Evolutionary conservation across 768 basidiomycete species (phyloP).

Genomic region (Rhodotorula diobovata): DNA sequence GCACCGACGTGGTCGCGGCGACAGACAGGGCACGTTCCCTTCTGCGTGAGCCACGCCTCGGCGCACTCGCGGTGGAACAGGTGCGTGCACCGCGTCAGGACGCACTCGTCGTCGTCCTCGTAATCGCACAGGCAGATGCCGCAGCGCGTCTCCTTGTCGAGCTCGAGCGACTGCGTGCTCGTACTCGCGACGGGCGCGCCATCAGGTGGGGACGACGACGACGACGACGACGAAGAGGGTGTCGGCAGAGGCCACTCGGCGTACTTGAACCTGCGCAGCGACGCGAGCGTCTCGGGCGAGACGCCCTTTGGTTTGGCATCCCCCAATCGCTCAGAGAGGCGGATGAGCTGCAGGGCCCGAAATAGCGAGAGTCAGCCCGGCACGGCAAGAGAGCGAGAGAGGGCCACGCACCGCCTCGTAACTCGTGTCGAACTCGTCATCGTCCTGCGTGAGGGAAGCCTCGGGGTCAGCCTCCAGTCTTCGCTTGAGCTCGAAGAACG

Average conservation of each 20-base stretch:
- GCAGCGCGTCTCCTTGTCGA: conserved; percentile 34
- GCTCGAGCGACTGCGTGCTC: conserved; percentile 2
- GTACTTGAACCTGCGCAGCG: conserved; percentile 28
- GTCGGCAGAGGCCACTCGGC: conserved; percentile 18
- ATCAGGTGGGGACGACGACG: too few relatives aligned
- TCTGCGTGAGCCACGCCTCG: conserved; percentile 4
- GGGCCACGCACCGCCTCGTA: too few relatives aligned
- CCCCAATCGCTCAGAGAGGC: conserved; percentile 38
- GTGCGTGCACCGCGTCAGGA: conserved; percentile 33
- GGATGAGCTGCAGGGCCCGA: too few relatives aligned
- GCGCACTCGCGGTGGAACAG: conserved; percentile 38
- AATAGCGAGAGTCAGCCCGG: too few relatives aligned
- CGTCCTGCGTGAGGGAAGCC: conserved; percentile 22
- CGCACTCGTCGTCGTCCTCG: conserved; percentile 28
- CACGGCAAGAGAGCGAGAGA: too few relatives aligned
- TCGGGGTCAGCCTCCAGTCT: neutral
- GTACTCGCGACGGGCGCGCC: conserved; percentile 1
- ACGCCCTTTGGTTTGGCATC: conserved; percentile 39
- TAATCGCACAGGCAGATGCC: conserved; percentile 36
- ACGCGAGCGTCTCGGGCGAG: neutral
- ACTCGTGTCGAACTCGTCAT: conserved; percentile 37
- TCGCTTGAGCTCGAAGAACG: too few relatives aligned
- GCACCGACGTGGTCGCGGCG: conserved; percentile 14
- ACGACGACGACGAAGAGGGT: neutral
- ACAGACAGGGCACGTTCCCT: conserved; percentile 27